Evolutionary conservation across 169 alveolate species (phyloP), one percentile per base, ranked within the genome.

Genomic region (Eimeria mitis): DNA sequence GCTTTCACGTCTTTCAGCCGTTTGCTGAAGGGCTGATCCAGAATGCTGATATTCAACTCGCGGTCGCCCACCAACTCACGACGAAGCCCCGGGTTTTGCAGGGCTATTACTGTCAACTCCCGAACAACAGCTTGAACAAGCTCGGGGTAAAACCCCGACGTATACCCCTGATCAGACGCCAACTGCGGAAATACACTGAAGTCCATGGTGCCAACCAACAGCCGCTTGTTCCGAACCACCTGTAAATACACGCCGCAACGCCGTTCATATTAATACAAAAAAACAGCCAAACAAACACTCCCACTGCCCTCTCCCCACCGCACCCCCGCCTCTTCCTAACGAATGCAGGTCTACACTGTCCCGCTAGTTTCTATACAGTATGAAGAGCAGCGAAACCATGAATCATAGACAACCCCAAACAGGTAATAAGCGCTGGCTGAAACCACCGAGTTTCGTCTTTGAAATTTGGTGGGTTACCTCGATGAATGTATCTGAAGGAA

Each of bases 21-120:
- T 52, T 85, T 85, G 91, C 79, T 56, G 61, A 85, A 85, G 65
- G 91, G 37, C 91, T 85, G 91, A 23, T 85, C 78, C 7, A 85
- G 91, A 40, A 85, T 85, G 91, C 79, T 23, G 78, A 85, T 85
- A 40, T 85, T 47, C 91, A 85, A 44, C 31, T 56, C 73, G 16
- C 91, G 78, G 19, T 85, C 91, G n/a, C 91, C 91, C 79, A 85
- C 91, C 63, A 85, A 49, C 91, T 85, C 91, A 25, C 61, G 79
- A 23, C 91, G 91, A 54, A 85, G 79, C 47, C 91, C 91, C 8
- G 91, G 79, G 61, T 85, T 85, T 63, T 85, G 91, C 91, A 85
- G 47, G n/a, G 70, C 91, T 1, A 85, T 85, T 11, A 85, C 91
- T 4, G 91, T 85, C n/a, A 85, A 54, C 91, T 85, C 91, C 37